These are phyloP conservation scores for Lentinula novae-zelandiae DNA, from an alignment of 1,284 basidiomycete genomes.

Conservation along the genomic window DNA sequence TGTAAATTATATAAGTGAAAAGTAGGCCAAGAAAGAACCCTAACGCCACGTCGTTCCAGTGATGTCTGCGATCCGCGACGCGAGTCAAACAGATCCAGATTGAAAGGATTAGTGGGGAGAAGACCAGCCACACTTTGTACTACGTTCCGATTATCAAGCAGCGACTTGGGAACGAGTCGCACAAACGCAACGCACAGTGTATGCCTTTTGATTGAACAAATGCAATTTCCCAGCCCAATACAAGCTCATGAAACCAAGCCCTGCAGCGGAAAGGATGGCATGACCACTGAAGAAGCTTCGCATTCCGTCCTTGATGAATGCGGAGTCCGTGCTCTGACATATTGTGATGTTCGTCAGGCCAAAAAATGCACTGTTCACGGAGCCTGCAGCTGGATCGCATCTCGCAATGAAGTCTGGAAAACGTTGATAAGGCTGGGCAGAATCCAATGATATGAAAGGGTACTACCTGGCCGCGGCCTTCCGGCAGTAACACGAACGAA, in stretches of 20 bases:
- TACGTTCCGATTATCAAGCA: slow-evolving; percentile 3
- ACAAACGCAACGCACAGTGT: slow-evolving; percentile 11
- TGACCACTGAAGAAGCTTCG: slow-evolving; percentile 24
- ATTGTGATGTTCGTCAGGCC: slow-evolving; percentile 20
- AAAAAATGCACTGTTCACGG: slow-evolving; percentile 17
- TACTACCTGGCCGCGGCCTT: slow-evolving; percentile 21
- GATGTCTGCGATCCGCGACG: slow-evolving; percentile 22
- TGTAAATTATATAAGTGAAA: slow-evolving; percentile 16
- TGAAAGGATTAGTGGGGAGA: slow-evolving; percentile 18
- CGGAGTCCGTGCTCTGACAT: slow-evolving; percentile 17
- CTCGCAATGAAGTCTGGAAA: slow-evolving; percentile 20
- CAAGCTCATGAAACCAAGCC: slow-evolving; percentile 18
- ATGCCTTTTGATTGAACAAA: slow-evolving; percentile 17
- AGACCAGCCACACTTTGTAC: slow-evolving; percentile 22
- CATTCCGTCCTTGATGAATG: slow-evolving; percentile 21
- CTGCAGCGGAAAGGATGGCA: slow-evolving; percentile 19
- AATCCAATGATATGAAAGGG: background rate
- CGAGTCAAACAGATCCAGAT: slow-evolving; percentile 22
- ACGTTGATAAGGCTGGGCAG: background rate
- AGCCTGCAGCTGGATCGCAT: slow-evolving; percentile 18
- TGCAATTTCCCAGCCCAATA: slow-evolving; percentile 23
- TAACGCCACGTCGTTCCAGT: slow-evolving; percentile 18
- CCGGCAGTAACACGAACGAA: slow-evolving; percentile 19
- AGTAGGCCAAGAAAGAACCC: slow-evolving; percentile 20
- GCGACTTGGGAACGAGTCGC: background rate